Evolutionary conservation across 305 asterid genomes (phyloP), one percentile per base, ranked within the genome.

Genomic region (Fraxinus velutina): DNA sequence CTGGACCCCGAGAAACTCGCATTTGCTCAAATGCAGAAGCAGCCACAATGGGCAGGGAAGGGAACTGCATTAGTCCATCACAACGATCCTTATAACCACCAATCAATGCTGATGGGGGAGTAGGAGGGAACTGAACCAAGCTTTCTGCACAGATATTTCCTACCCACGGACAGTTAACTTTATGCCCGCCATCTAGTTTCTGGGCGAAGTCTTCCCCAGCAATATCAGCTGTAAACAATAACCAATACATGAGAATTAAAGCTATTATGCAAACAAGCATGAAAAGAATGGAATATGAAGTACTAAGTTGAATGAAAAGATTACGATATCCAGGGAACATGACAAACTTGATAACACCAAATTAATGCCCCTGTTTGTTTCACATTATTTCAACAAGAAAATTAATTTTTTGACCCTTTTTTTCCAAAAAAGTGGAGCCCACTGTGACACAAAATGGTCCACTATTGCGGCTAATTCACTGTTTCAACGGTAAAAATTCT

Each of bases 51-150:
- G 99, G 98, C 80, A 94, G 98, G 79, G 93, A 90, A 12, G 95
- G 88, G 85, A 96, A 96, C 90, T 96, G 99, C 86, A 96, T 93
- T 30, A 96, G 83, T 76, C 98, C 99, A 87, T 96, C 99, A 84
- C 97, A 94, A 70, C 98, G 94, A 86, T 96, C 99, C 91, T 91
- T 94, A 84, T 92, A 96, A 81, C 99, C 99, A 85, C 98, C 99
- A 84, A 96, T 89, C 77, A 94, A 88, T 76, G 98, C 99, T 68
- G 98, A 90, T 79, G 99, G 97, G 77, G 99, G 99, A 86, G 99
- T 93, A 21, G 99, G 99, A 27, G 98, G 99, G 86, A 96, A 96
- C 85, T 96, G 99, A 84, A 93, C 98, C 90, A 96, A 89, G 85
- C 98, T 94, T 86, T 96, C 99, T 64, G 97, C 93, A 83, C 99